Conservation (phyloP, 2,329 filamentous ascomycete species). For the Botrytis cinerea region DNA sequence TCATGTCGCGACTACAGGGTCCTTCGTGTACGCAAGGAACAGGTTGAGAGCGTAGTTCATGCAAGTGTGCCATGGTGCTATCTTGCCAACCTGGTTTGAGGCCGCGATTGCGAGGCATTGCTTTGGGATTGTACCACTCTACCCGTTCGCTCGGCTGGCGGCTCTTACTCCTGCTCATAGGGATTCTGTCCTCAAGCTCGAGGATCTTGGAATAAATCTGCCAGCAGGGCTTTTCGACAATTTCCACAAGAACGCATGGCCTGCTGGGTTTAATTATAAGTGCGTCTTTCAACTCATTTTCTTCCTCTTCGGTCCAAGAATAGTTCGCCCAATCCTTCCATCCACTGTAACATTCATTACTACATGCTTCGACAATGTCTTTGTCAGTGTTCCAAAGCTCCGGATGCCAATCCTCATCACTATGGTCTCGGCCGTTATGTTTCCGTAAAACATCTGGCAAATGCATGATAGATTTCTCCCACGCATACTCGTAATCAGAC, state of each 20-base stretch:
- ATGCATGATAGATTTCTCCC: conserved; percentile 27
- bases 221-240: conserved; percentile 36
- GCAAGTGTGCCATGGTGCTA: conserved; percentile 33
- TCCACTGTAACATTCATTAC: background rate
- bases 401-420: background rate
- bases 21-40: conserved; percentile 67
- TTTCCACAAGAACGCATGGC: conserved; percentile 31
- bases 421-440: conserved; percentile 25
- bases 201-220: conserved; percentile 33
- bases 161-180: background rate
- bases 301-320: conserved; percentile 15
- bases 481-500: conserved; percentile 28
- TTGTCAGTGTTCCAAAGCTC: conserved; percentile 14
- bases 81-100: conserved; percentile 35
- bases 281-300: conserved; percentile 21
- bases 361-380: background rate
- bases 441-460: conserved; percentile 33
- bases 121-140: conserved; percentile 40
- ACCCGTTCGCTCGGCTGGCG: conserved; percentile 23
- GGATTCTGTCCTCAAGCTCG: conserved; percentile 1
- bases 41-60: conserved; percentile 47
- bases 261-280: conserved; percentile 28
- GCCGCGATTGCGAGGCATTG: conserved; percentile 22
- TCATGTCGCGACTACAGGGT: conserved; percentile 53
- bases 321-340: background rate